Base-by-base conservation (phyloP, 495 filamentous ascomycete genomes). In the Aspergillus sclerotioniger region DNA sequence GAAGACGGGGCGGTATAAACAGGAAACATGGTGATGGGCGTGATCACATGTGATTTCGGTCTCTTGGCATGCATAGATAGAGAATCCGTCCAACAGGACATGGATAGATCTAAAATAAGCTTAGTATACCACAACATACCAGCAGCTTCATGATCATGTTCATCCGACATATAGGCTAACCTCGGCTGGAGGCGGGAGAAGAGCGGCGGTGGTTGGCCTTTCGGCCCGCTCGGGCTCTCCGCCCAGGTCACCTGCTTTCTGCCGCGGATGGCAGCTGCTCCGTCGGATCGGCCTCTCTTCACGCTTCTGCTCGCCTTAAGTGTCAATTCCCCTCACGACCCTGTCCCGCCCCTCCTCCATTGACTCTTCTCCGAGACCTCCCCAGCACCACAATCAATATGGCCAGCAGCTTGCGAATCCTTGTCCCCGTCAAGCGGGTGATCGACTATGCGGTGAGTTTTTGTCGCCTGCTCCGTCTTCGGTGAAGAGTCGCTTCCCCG, bases 361-460 rank as follows among this genome's bases (percentile, higher is more conserved):
- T 45, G 28, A 35, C 33, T 16, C 44, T 57, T 16, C 17, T 61
- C 56, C 16, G 43, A 41, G 50, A 12, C 3, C 12, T 29, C 39
- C 20, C 29, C 9, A 47, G 46, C 21, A n/a, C 60, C 45, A 53
- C 31, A 48, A 13, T 55, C 69, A 77, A 37, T 62, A 96, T 96
- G 92, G 87, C 91, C 60, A 83, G 86, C 48, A 82, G 70, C 45
- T 65, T 98, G 60, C 83, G 92, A 70, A 97, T 98, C 71, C 80
- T 98, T 59, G 94, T 98, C 17, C 94, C 94, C 76, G 76, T 98
- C 54, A 98, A 98, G 82, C 82, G 94, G 81, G 94, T 98, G 53
- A 96, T 98, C 76, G 94, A 98, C 85, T 98, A 97, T 85, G 92
- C 94, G 61, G 93, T 97, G 77, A 72, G 87, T 74, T 62, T 57